Conservation (phyloP, 768 basidiomycete species). For the Dentipellis sp. region DNA sequence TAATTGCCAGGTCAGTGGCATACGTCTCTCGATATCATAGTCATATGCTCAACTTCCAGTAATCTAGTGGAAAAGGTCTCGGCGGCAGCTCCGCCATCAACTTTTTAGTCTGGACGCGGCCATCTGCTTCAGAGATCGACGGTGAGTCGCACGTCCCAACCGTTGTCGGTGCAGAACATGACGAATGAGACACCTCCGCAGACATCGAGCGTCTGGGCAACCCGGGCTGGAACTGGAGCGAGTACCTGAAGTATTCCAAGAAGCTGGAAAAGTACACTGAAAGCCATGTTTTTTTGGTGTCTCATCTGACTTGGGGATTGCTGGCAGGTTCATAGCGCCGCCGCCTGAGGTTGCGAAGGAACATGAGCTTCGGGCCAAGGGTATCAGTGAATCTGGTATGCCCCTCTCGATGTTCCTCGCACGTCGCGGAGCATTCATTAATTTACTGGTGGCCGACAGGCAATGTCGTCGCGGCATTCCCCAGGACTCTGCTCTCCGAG, state of each 20-base stretch:
- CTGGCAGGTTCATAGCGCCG: background rate
- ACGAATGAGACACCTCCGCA: background rate
- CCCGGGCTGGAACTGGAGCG: slow-evolving; percentile 6
- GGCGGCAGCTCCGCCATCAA: slow-evolving; percentile 5
- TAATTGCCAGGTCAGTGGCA: background rate
- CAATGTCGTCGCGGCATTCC: background rate
- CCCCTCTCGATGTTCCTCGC: background rate
- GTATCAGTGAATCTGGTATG: background rate
- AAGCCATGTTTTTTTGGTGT: too few relatives aligned
- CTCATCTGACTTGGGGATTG: background rate
- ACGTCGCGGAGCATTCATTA: background rate
- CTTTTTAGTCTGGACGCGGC: slow-evolving; percentile 1
- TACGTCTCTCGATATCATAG: background rate
- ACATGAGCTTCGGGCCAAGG: background rate
- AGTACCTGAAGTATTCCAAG: slow-evolving; percentile 4
- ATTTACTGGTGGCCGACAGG: background rate
- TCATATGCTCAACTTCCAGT: background rate
- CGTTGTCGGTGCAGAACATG: background rate
- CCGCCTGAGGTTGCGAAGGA: background rate
- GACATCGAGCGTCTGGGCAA: slow-evolving; percentile 3
- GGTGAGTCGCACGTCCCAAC: background rate
- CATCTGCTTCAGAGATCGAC: slow-evolving; percentile 4
- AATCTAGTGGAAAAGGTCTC: slow-evolving; percentile 5
- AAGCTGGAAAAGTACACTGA: background rate
- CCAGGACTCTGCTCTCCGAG: background rate